phyloP scores from a whole-genome alignment of 768 basidiomycete genomes.

The Lyophyllum shimeji region DNA sequence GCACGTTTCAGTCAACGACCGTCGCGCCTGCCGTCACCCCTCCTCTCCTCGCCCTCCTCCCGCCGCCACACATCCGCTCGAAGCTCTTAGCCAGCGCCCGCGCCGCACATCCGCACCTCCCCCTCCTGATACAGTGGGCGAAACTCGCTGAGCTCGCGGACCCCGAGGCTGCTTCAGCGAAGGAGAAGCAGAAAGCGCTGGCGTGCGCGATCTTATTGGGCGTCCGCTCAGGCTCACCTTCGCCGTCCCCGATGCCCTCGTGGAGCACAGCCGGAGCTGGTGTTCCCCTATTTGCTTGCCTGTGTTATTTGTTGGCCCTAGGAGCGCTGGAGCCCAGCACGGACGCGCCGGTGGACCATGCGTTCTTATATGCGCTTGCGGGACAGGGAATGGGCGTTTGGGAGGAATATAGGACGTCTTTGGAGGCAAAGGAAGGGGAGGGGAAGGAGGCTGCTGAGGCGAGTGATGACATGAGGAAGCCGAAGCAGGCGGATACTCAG shows the following conservation, averaged over 20 bases:
- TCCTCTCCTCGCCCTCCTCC: slow-evolving; percentile 33
- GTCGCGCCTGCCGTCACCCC: slow-evolving; percentile 28
- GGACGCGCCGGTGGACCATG: slow-evolving; percentile 15
- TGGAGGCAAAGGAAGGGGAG: slow-evolving; percentile 7
- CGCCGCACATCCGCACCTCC: slow-evolving; percentile 24
- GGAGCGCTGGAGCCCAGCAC: slow-evolving; percentile 36
- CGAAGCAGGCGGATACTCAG: slow-evolving; percentile 18
- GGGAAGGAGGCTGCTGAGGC: neutral
- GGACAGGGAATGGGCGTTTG: slow-evolving; percentile 39
- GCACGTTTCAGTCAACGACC: slow-evolving; percentile 17
- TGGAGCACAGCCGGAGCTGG: slow-evolving; percentile 6
- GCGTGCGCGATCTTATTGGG: slow-evolving; percentile 17
- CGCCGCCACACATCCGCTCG: slow-evolving; percentile 24
- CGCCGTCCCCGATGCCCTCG: neutral
- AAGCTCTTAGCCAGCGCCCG: slow-evolving; percentile 26
- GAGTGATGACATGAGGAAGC: slow-evolving; percentile 2
- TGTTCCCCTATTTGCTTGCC: slow-evolving; percentile 56
- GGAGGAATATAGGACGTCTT: slow-evolving; percentile 25
- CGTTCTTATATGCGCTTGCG: slow-evolving; percentile 35
- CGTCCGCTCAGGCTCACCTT: neutral
- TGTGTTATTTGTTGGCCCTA: slow-evolving; percentile 59
- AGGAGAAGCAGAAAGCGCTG: slow-evolving; percentile 9
- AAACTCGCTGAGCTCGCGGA: slow-evolving; percentile 12
- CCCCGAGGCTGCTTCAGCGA: slow-evolving; percentile 6
- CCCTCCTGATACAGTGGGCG: slow-evolving; percentile 21